Base-by-base conservation (phyloP, 352 stramenopile genomes). In the Phytopythium ostracodes region DNA sequence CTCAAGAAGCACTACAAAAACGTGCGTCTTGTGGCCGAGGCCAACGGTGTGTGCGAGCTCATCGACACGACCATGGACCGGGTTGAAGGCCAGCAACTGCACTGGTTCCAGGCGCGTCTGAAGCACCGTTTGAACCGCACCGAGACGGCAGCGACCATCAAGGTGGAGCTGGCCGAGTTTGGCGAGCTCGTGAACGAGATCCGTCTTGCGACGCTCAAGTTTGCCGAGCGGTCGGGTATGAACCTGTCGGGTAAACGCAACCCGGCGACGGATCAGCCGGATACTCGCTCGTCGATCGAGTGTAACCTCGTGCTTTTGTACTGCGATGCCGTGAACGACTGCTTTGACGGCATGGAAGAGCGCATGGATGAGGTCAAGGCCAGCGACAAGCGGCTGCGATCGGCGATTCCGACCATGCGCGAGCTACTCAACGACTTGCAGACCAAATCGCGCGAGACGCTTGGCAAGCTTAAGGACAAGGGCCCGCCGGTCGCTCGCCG, bases 1-100 rank as follows among this genome's bases (percentile, higher is more conserved):
- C 67, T 96, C 55, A 96, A 96, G 70, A 89, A 93, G 63, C 87
- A 96, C 65, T 96, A 96, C 72, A 90, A 89, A 61, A 93, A 92
- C 44, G 80, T 91, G 47, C 84, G 81, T 51, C 64, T 92, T 8
- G 83, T 88, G 55, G 87, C 87, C 15, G 87, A 93, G 70, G 87
- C 87, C 9, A 95, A 91, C 46, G 87, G 87, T 56, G 84, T 75
- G 12, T 95, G 87, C 35, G 87, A 89, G 54, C 56, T 81, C 36
- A 81, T 92, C 25, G 87, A 95, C 43, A 73, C 77, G n/a, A 84
- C 79, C 24, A 46, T 95, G 46, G 84, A 95, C 68, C 67, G 77
- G 60, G 79, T 95, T 20, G 87, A 93, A 50, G 80, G 66, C 35
- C 65, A 76, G 35, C 87, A 95, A 66, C 62, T 90, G 47, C 55